These are phyloP conservation scores for Pseudopithomyces chartarum DNA, from an alignment of 2,329 filamentous ascomycete genomes.

Conservation along the genomic window DNA sequence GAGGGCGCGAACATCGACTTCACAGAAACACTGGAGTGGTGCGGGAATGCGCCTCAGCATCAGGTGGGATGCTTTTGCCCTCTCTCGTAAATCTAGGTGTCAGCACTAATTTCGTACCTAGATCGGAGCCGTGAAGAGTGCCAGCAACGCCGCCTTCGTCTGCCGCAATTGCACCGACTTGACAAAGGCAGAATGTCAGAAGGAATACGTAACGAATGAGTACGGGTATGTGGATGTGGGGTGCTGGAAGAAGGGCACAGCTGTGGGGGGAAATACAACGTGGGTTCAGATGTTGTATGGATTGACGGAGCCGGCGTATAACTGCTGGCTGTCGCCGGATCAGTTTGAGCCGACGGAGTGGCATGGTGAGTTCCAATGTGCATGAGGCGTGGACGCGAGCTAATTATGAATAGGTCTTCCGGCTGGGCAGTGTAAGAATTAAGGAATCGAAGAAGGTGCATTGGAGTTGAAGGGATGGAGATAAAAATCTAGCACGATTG, in stretches of 20 bases:
- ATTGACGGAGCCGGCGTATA: not conserved
- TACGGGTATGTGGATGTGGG: conserved; percentile 3
- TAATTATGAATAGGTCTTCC: not conserved
- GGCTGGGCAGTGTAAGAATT: not conserved
- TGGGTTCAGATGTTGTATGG: conserved; percentile 1
- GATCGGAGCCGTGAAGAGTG: not conserved
- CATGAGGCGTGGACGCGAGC: not conserved
- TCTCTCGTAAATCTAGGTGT: no score
- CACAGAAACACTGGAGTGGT: not conserved
- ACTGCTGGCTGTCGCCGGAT: conserved; percentile 3
- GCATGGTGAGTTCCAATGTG: not conserved
- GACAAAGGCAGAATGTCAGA: not conserved
- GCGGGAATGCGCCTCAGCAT: conserved; percentile 1
- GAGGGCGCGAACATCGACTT: conserved; percentile 2
- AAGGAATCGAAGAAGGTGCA: not conserved
- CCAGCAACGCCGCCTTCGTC: not conserved
- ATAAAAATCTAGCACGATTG: no score
- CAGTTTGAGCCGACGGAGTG: not conserved
- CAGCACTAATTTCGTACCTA: not conserved
- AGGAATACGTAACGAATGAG: not conserved
- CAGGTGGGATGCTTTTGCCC: not conserved
- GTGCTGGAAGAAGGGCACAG: conserved; percentile 1
- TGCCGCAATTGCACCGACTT: conserved; percentile 6
- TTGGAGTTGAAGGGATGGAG: not conserved
- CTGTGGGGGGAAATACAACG: not conserved